Evolutionary conservation across 345 rosid species (phyloP).

Genomic region (Hirschfeldia incana): DNA sequence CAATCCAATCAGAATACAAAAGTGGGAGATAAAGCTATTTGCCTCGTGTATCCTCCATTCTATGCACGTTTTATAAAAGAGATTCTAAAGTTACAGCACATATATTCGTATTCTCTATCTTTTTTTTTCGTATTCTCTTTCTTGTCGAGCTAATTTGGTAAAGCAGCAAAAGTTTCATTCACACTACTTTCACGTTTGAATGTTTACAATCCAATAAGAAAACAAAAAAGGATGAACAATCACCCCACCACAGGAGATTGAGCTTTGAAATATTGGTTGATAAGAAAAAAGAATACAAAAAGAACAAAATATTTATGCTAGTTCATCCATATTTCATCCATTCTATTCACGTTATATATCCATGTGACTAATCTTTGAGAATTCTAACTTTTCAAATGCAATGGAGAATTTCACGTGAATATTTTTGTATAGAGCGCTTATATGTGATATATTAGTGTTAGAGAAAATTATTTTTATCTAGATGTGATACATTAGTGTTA

Average conservation of each 20-base stretch:
- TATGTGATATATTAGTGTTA: background rate
- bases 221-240: background rate
- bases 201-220: background rate
- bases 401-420: constrained; percentile 18
- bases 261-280: background rate
- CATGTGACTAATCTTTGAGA: background rate
- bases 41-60: background rate
- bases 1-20: constrained; percentile 9
- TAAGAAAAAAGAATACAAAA: background rate
- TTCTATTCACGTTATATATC: constrained; percentile 12
- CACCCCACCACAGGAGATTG: background rate
- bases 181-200: background rate
- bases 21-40: background rate
- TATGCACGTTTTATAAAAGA: background rate
- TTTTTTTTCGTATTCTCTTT: constrained; percentile 1
- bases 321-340: background rate
- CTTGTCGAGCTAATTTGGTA: constrained; percentile 10
- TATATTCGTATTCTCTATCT: constrained; percentile 2
- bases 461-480: background rate
- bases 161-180: background rate
- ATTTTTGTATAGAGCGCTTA: background rate
- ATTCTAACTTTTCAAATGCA: constrained; percentile 12
- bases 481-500: background rate
- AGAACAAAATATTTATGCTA: background rate
- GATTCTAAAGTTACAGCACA: background rate